These are phyloP conservation scores for Setaria viridis DNA, from an alignment of 202 grass and related monocot species.

Conservation along the genomic window DNA sequence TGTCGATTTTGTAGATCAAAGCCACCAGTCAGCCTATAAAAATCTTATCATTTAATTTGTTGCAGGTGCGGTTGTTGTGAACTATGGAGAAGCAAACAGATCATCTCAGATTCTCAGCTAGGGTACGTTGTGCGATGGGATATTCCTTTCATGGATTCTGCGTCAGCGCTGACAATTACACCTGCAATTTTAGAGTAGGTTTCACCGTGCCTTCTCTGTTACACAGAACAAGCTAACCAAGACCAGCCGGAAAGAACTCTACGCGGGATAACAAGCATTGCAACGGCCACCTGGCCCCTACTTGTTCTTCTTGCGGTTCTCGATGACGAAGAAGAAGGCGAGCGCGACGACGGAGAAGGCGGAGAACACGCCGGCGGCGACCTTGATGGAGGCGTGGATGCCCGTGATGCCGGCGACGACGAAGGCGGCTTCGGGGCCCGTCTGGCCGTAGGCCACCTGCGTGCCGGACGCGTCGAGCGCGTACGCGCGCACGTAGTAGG, in stretches of 20 bases:
- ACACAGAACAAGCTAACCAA: not conserved
- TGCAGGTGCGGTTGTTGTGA: not conserved
- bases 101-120: not conserved
- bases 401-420: not conserved
- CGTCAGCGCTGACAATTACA: not conserved
- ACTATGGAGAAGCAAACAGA: not conserved
- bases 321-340: not conserved
- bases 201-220: not conserved
- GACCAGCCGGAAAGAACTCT: not conserved
- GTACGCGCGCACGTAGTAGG: not conserved
- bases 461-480: not conserved
- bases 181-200: not conserved
- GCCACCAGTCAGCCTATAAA: too few species aligned
- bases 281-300: not conserved
- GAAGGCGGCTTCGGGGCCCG: not conserved
- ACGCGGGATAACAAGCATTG: not conserved
- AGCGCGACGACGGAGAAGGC: not conserved
- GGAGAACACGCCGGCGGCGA: not conserved
- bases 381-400: not conserved
- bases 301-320: not conserved
- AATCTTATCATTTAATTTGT: not conserved
- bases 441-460: not conserved
- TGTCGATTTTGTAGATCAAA: too few species aligned
- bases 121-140: too few species aligned
- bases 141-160: too few species aligned